Base-by-base conservation (phyloP, 495 filamentous ascomycete genomes). In the Xylaria grammica region DNA sequence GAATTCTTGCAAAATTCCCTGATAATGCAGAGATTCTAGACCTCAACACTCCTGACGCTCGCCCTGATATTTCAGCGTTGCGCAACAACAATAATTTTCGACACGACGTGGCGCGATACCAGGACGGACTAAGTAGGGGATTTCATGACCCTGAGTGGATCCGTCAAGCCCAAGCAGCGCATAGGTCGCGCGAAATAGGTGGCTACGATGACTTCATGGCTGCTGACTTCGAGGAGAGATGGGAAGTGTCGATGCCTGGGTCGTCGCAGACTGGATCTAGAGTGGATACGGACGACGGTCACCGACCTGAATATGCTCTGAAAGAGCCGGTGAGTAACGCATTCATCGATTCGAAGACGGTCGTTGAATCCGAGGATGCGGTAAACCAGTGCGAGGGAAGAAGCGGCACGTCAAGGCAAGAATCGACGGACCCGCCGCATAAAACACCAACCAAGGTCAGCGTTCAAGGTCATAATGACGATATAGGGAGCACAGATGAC, bases 141-240 rank as follows among this genome's bases (percentile, higher is more conserved):
- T 82, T 79, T 19, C 86, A 89, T 66, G 85, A 87, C 65, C 82
- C 85, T 0, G 81, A 84, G 65, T 95, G 91, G 91, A 79, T 88
- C 54, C 74, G 67, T 10, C 78, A 89, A 65, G 91, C 91, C 3
- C 82, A 84, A 68, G 67, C 78, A 45, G 90, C 91, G 7, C 84
- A 88, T 70, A 69, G 81, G 58, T 78, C 86, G 67, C 84, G 91
- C 49, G 75, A 78, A n/a, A 73, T 79, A 2, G 91, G 92, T n/a
- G 78, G 84, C 20, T 94, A 90, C 67, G 87, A 94, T 64, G 75
- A 82, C 7, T 91, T 85, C 72, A 88, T 92, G 70, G 84, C 87
- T 52, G 66, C 78, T 4, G 81, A 89, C 42, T 90, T 87, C 38
- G 86, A 92, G 75, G 74, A 84, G 36, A 89, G 86, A 60, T 96